Conservation (phyloP, 805 yeast species). For the Cyberlindnera euphorbiae region DNA sequence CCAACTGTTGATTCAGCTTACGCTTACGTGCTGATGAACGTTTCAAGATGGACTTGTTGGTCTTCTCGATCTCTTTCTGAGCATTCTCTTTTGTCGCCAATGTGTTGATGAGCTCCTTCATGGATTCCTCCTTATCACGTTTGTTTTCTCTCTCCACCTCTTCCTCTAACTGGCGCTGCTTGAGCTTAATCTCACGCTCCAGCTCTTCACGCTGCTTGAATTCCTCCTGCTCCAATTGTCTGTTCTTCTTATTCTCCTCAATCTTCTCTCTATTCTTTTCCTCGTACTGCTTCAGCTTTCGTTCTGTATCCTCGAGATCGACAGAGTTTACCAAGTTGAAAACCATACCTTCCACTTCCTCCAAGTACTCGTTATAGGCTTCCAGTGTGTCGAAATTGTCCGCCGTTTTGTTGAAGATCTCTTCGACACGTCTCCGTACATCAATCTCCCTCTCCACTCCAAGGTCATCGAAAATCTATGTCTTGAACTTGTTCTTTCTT, state of each 20-base stretch:
- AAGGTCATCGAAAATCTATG: constrained; percentile 89
- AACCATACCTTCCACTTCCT: constrained; percentile 74
- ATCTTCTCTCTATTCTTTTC: constrained; percentile 70
- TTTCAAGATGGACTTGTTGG: constrained; percentile 50
- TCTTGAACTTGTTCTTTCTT: constrained; percentile 84
- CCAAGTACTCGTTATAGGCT: constrained; percentile 74
- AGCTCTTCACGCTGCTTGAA: constrained; percentile 59
- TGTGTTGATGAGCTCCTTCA: constrained; percentile 50
- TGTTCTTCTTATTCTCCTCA: constrained; percentile 67
- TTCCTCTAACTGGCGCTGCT: constrained; percentile 48
- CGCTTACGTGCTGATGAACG: constrained; percentile 62
- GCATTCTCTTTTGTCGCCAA: constrained; percentile 43
- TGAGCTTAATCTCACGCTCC: constrained; percentile 59
- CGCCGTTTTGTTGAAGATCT: constrained; percentile 74
- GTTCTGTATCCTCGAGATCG: constrained; percentile 65
- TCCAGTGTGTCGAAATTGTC: constrained; percentile 58
- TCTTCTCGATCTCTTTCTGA: constrained; percentile 46
- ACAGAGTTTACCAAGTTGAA: constrained; percentile 69
- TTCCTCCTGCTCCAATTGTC: constrained; percentile 64
- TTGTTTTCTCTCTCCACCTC: constrained; percentile 59
- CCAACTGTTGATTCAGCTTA: constrained; percentile 36
- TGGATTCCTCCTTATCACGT: constrained; percentile 49
- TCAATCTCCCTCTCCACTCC: constrained; percentile 90
- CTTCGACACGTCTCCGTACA: constrained; percentile 70
- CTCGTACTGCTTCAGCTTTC: constrained; percentile 62